A percentile compares a stretch with the other conserved stretches of the same genome.
phyloP scores from a whole-genome alignment of 1,139 yeast genomes.

The Magnusiomyces clavatus region DNA sequence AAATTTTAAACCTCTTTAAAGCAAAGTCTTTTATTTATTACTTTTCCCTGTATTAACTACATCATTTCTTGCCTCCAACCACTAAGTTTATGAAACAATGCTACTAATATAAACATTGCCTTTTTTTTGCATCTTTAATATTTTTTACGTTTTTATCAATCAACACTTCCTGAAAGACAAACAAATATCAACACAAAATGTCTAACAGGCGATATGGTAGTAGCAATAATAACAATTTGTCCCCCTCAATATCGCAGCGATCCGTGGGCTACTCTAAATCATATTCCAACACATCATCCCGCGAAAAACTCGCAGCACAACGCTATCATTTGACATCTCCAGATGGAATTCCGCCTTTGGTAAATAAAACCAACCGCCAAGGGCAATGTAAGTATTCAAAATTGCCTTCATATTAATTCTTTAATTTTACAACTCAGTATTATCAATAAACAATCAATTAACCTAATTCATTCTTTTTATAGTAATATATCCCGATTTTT shows the following conservation, averaged over 20 bases:
- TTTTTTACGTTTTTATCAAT: no score
- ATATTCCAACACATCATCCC: slow-evolving; percentile 6
- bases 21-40: no score
- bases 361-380: slow-evolving; percentile 18
- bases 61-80: no score
- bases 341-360: slow-evolving; percentile 32
- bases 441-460: not conserved
- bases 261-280: not conserved
- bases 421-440: not conserved
- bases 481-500: slow-evolving; percentile 62
- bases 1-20: no score
- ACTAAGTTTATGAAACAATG: no score
- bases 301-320: slow-evolving; percentile 22
- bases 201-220: no score
- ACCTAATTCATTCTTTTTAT: slow-evolving; percentile 1
- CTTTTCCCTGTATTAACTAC: no score
- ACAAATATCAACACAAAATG: no score
- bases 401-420: not conserved
- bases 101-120: no score
- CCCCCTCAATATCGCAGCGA: not conserved
- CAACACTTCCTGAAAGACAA: no score
- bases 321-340: slow-evolving; percentile 26
- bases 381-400: slow-evolving; percentile 10
- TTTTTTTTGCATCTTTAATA: no score
- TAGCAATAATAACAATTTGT: not conserved